phyloP scores from a whole-genome alignment of 2,329 filamentous ascomycete species.

The Keithomyces neogunnii region DNA sequence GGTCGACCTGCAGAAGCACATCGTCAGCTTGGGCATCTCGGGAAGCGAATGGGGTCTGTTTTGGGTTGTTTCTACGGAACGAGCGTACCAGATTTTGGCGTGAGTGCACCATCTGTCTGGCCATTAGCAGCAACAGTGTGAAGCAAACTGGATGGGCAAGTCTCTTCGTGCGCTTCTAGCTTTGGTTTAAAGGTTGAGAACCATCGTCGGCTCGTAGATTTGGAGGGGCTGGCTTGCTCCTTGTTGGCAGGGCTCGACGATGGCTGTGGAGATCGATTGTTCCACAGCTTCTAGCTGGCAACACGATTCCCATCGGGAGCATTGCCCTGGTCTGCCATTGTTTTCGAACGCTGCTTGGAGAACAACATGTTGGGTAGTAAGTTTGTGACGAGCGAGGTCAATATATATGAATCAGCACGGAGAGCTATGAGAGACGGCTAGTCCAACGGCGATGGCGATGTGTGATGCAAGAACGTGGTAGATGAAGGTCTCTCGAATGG shows the following conservation, averaged over 20 bases:
- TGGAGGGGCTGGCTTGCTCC: conserved; percentile 3
- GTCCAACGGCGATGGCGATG: conserved; percentile 1
- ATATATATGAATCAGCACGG: conserved; percentile 4
- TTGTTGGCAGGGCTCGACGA: conserved; percentile 1
- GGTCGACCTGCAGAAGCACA: neutral
- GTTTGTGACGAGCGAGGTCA: conserved; percentile 6
- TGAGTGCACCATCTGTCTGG: neutral
- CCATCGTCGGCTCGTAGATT: conserved; percentile 9
- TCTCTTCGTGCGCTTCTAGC: neutral
- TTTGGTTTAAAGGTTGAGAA: conserved; percentile 11
- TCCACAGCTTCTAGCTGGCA: conserved; percentile 20
- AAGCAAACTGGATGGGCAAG: neutral
- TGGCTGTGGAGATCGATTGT: conserved; percentile 11
- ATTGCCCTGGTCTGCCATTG: conserved; percentile 6
- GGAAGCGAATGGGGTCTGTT: neutral
- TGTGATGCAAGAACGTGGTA: neutral
- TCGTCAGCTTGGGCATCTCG: neutral
- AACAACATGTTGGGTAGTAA: conserved; percentile 14
- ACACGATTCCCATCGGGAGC: conserved; percentile 6
- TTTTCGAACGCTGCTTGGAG: conserved; percentile 10
- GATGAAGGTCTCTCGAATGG: neutral
- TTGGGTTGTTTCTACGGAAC: neutral
- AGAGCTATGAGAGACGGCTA: conserved; percentile 3
- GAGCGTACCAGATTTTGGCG: conserved; percentile 1
- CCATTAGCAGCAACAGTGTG: neutral